Evolutionary conservation across 106 monocot genomes (phyloP).

Genomic region (Platanthera zijinensis): DNA sequence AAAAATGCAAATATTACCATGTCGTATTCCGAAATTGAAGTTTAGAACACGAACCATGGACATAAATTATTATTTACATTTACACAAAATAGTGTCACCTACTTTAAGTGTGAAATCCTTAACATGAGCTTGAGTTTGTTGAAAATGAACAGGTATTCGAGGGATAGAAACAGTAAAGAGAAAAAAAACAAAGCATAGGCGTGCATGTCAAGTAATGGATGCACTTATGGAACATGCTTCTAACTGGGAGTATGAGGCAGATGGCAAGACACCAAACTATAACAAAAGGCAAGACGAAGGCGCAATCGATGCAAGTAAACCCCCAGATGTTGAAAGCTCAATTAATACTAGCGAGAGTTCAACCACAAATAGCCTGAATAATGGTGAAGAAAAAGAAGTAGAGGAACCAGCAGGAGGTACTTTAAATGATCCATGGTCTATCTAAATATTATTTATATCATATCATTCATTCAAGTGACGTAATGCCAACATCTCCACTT

Average conservation of each 20-base stretch:
- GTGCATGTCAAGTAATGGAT: conserved; percentile 11
- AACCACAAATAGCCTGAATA: not conserved
- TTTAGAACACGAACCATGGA: too few species aligned
- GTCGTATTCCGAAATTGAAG: too few species aligned
- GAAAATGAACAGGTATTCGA: not conserved
- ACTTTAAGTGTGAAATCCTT: not conserved
- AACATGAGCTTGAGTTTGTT: not conserved
- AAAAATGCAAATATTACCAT: too few species aligned
- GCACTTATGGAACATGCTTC: not conserved
- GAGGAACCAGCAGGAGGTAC: conserved; percentile 2
- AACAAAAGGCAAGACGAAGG: not conserved
- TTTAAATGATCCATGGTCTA: not conserved
- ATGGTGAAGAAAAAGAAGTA: not conserved
- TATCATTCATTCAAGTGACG: not conserved
- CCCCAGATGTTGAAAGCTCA: not conserved
- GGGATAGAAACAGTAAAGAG: conserved; percentile 1
- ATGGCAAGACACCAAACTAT: conserved; percentile 6
- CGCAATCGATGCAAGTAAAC: too few species aligned
- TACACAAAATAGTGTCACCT: not conserved
- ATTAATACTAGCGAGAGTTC: not conserved
- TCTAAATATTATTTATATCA: not conserved
- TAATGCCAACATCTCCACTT: not conserved
- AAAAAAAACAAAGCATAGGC: conserved; percentile 8
- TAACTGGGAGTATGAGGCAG: conserved; percentile 7
- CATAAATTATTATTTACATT: not conserved